Conservation (phyloP, 352 stramenopile species). For the Globisporangium cederbergense region DNA sequence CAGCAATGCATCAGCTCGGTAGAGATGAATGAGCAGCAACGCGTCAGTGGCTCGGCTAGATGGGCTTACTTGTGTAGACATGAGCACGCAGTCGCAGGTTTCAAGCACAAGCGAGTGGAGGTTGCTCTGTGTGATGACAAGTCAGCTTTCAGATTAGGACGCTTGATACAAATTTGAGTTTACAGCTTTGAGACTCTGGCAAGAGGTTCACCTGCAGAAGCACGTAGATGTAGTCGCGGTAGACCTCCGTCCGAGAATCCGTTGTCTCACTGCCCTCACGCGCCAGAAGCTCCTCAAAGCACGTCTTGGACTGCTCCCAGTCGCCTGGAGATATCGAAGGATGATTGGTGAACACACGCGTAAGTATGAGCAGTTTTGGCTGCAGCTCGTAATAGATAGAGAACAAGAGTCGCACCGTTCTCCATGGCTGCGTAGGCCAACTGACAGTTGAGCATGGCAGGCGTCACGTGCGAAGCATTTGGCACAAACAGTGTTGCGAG, state of each 20-base stretch:
- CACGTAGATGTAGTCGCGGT: conserved; percentile 56
- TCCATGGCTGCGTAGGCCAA: conserved; percentile 40
- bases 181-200: too few relatives aligned
- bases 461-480: conserved; percentile 14
- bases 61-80: not conserved
- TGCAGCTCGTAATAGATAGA: not conserved
- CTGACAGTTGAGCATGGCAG: conserved; percentile 24
- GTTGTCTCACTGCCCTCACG: not conserved
- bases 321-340: conserved; percentile 15
- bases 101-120: conserved; percentile 33
- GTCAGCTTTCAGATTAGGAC: not conserved
- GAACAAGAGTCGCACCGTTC: conserved; percentile 28
- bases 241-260: not conserved
- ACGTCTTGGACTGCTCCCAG: conserved; percentile 35
- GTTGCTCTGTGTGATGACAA: conserved; percentile 5
- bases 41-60: not conserved
- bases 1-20: conserved; percentile 73
- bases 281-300: conserved; percentile 34
- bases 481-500: conserved; percentile 22
- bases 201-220: conserved; percentile 40
- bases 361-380: too few relatives aligned
- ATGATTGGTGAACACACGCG: too few relatives aligned
- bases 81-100: conserved; percentile 36
- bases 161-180: not conserved
- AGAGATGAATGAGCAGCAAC: conserved; percentile 35